A percentile compares a stretch with the other conserved stretches of the same genome.
These are phyloP conservation scores for Diaporthe sp. DNA, from an alignment of 2,329 filamentous ascomycete species.

Conservation along the genomic window DNA sequence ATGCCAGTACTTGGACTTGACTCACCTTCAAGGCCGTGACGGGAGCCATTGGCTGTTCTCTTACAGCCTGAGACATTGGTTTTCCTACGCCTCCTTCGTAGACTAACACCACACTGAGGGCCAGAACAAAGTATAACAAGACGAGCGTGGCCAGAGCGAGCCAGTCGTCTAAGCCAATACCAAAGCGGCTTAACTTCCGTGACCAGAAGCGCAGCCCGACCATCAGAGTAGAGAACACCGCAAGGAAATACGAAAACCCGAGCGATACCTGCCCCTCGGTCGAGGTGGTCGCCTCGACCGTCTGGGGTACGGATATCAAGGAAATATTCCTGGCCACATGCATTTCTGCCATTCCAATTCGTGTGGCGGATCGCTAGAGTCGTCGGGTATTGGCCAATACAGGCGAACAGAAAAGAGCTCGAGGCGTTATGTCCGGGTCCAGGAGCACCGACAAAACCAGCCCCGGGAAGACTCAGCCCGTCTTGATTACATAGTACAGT, in stretches of 20 bases:
- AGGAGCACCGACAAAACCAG: background rate
- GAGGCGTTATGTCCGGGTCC: background rate
- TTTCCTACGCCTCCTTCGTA: conserved; percentile 20
- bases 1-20: background rate
- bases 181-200: conserved; percentile 14
- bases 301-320: conserved; percentile 1
- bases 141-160: conserved; percentile 11
- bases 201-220: conserved; percentile 19
- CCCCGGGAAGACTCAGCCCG: background rate
- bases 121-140: conserved; percentile 19
- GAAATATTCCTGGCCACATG: conserved; percentile 12
- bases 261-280: conserved; percentile 15
- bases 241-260: conserved; percentile 21
- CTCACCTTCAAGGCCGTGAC: conserved; percentile 15
- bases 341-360: background rate
- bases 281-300: conserved; percentile 8
- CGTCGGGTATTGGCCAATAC: background rate
- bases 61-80: conserved; percentile 8
- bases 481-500: conserved; percentile 4
- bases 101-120: conserved; percentile 11
- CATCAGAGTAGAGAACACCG: background rate
- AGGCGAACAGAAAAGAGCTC: background rate
- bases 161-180: conserved; percentile 20
- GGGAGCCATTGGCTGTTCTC: conserved; percentile 7
- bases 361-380: background rate